Base-by-base conservation (phyloP, 2,329 filamentous ascomycete genomes). In the Diaporthe amygdali region DNA sequence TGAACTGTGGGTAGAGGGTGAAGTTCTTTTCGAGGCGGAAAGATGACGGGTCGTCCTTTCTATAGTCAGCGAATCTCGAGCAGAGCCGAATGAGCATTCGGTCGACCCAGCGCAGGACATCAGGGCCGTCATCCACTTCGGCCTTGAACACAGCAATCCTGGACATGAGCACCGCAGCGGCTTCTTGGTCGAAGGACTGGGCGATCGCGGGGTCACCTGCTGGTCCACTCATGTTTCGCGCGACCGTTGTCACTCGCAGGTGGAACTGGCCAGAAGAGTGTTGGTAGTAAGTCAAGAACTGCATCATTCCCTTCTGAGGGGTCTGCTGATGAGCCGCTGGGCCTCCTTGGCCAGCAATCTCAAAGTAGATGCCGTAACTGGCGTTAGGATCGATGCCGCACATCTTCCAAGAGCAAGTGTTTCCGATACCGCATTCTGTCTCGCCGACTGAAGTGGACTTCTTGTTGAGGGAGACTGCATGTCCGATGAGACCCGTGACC, bases 361-460 rank as follows among this genome's bases (percentile, higher is more conserved):
- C 96, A 77, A 98, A 99, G 84, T 98, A 99, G 74, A 99, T 89
- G 73, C 95, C 96, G 78, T 98, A 98, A 78, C 95, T 98, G 39
- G 96, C 91, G 69, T 91, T 93, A 14, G 96, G 96, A 77, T 98
- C 95, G 76, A 99, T 98, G 76, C 95, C 95, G 78, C 96, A 98
- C 96, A 99, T 98, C 84, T 99, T 99, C 96, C 96, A 99, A 3
- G 95, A 96, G 82, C 96, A 98, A 0, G 96, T 99, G 80, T 98
- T 98, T 75, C 96, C 96, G 77, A 99, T 98, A 78, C 96, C 96
- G 77, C 96, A 98, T 81, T 99, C 96, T 0, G 96, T 98, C 85
- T 99, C 96, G 67, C 96, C 96, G 15, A 99, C 96, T 1, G 95
- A 97, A 10, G 93, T 93, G 0, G 96, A 98, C 81, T 99, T 99